A percentile compares a stretch with the other conserved stretches of the same genome.
phyloP scores from a whole-genome alignment of 257 asterid species.

The Gentiana straminea region DNA sequence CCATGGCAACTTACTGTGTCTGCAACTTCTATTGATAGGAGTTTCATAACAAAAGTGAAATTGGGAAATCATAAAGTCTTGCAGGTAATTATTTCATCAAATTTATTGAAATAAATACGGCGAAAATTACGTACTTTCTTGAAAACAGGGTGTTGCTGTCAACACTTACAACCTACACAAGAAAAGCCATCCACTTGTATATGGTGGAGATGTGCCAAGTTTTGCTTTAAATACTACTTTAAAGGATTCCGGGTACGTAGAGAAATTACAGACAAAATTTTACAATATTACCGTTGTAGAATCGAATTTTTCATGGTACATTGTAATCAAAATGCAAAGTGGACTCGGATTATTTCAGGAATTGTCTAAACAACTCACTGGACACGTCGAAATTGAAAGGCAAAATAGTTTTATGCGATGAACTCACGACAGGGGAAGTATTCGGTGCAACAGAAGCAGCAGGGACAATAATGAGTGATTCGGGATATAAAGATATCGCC shows the following conservation, averaged over 20 bases:
- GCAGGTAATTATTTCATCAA: conserved; percentile 6
- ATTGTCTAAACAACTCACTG: conserved; percentile 25
- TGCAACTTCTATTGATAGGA: conserved; percentile 54
- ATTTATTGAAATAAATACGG: too few relatives aligned
- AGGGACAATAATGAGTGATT: conserved; percentile 40
- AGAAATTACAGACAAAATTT: neutral
- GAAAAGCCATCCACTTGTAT: conserved; percentile 40
- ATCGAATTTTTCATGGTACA: neutral
- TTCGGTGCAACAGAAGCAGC: conserved; percentile 22
- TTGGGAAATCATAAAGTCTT: conserved; percentile 45
- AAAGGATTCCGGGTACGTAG: conserved; percentile 26
- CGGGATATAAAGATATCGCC: conserved; percentile 25
- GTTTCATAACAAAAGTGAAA: conserved; percentile 35
- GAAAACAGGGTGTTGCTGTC: conserved; percentile 42
- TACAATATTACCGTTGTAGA: neutral
- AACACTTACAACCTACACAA: conserved; percentile 44
- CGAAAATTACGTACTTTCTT: too few relatives aligned
- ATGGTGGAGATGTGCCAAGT: conserved; percentile 71
- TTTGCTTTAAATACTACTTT: conserved; percentile 19
- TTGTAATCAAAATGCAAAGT: too few relatives aligned
- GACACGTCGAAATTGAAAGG: conserved; percentile 28
- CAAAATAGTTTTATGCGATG: conserved; percentile 45
- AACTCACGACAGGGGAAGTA: conserved; percentile 11
- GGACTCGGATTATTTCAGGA: conserved; percentile 16
- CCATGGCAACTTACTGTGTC: conserved; percentile 70